These are phyloP conservation scores for Nakaseomyces kungkrabaensis DNA, from an alignment of 1,139 yeast genomes.

Conservation along the genomic window DNA sequence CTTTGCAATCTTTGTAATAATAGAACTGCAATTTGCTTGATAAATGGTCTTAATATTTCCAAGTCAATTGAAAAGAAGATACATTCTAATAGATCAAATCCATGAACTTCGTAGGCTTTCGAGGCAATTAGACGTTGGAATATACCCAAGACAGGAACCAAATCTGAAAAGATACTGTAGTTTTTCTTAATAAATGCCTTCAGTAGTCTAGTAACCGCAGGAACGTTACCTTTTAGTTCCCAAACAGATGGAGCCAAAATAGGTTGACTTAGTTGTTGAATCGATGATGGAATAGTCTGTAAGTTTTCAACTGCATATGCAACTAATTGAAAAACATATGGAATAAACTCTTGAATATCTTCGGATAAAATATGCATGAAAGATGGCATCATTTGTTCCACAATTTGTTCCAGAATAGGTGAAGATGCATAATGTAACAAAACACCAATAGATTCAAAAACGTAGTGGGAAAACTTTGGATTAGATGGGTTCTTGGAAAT, in stretches of 20 bases:
- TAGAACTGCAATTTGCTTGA: conserved; percentile 65
- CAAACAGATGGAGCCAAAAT: conserved; percentile 80
- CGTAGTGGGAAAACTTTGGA: conserved; percentile 83
- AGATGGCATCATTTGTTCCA: conserved; percentile 54
- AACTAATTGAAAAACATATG: conserved; percentile 82
- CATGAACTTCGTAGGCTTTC: conserved; percentile 66
- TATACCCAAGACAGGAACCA: conserved; percentile 87
- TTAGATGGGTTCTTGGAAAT: conserved; percentile 89
- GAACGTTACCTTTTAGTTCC: conserved; percentile 89
- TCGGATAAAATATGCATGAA: conserved; percentile 59
- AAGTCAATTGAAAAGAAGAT: conserved; percentile 53
- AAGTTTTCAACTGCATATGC: conserved; percentile 61
- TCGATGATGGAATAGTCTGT: conserved; percentile 49
- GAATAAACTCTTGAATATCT: conserved; percentile 90
- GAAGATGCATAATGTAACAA: conserved; percentile 46
- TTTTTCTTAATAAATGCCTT: conserved; percentile 63
- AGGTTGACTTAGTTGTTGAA: conserved; percentile 63
- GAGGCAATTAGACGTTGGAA: conserved; percentile 89
- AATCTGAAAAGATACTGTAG: conserved; percentile 39
- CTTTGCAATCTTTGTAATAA: conserved; percentile 71
- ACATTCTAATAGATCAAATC: conserved; percentile 73
- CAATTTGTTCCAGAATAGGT: conserved; percentile 36
- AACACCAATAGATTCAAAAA: conserved; percentile 80
- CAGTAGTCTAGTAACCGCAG: conserved; percentile 78
- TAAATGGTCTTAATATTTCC: conserved; percentile 40